phyloP scores from a whole-genome alignment of 164 flowering plant species.

The Nelumbo lutea region DNA sequence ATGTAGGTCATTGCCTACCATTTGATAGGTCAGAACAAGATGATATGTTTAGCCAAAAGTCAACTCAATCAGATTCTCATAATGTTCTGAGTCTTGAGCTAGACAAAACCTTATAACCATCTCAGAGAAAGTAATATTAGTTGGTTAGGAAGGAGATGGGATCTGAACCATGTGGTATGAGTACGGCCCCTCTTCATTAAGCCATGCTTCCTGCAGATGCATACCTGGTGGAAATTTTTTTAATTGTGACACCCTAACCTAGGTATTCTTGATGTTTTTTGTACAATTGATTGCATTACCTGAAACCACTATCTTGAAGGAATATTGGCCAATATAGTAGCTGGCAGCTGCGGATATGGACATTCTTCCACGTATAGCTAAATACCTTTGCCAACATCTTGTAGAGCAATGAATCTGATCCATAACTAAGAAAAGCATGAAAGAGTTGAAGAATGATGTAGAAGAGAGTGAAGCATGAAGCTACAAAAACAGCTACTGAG shows the following conservation, averaged over 20 bases:
- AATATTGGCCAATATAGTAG: conserved; percentile 79
- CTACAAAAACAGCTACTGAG: conserved; percentile 38
- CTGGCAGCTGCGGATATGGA: conserved; percentile 66
- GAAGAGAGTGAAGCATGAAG: conserved; percentile 52
- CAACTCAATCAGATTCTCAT: neutral
- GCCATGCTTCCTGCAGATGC: too few relatives aligned
- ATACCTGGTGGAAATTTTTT: too few relatives aligned
- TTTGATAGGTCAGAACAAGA: conserved; percentile 1
- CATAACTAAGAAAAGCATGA: conserved; percentile 30
- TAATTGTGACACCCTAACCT: too few relatives aligned
- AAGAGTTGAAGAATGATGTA: conserved; percentile 56
- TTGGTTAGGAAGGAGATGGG: neutral
- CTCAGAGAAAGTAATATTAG: neutral
- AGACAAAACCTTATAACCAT: too few relatives aligned
- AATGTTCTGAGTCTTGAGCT: neutral
- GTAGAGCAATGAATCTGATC: conserved; percentile 29
- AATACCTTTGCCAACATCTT: conserved; percentile 27
- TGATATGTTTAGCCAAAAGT: neutral
- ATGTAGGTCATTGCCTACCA: neutral
- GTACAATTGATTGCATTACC: conserved; percentile 34
- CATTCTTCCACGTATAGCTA: conserved; percentile 39
- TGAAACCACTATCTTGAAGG: conserved; percentile 43
- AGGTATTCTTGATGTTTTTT: neutral
- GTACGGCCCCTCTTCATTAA: too few relatives aligned
- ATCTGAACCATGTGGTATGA: too few relatives aligned